phyloP scores from a whole-genome alignment of 2,329 filamentous ascomycete species.

The Colletotrichum cereale region DNA sequence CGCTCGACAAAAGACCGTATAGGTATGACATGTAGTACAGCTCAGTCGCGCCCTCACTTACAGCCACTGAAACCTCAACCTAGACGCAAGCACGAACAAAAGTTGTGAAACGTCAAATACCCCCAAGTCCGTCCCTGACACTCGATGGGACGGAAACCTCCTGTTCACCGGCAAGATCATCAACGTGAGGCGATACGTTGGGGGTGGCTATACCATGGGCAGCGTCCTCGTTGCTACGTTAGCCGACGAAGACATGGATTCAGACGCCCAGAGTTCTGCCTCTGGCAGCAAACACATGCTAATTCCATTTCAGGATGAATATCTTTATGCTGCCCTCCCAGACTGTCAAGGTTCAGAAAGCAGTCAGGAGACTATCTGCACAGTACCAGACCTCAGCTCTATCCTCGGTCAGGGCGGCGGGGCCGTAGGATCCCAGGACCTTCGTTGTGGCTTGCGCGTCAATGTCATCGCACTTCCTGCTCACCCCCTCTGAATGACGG shows the following conservation, averaged over 20 bases:
- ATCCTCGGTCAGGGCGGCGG: constrained; percentile 59
- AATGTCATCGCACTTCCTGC: constrained; percentile 63
- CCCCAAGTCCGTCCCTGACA: constrained; percentile 39
- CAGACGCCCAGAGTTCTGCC: constrained; percentile 33
- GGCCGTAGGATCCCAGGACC: constrained; percentile 62
- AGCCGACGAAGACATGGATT: constrained; percentile 46
- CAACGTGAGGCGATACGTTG: constrained; percentile 53
- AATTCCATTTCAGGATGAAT: constrained; percentile 59
- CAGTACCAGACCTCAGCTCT: constrained; percentile 53
- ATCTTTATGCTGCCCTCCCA: constrained; percentile 52
- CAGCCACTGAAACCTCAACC: constrained; percentile 41
- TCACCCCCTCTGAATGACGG: constrained; percentile 62
- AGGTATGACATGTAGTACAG: constrained; percentile 56
- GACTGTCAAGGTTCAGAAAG: constrained; percentile 48
- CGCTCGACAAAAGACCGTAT: constrained; percentile 53
- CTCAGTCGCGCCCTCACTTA: constrained; percentile 53
- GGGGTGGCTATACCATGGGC: constrained; percentile 57
- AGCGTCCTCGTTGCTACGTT: constrained; percentile 51
- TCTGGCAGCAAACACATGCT: constrained; percentile 48
- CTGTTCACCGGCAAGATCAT: constrained; percentile 57
- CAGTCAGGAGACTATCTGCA: constrained; percentile 50
- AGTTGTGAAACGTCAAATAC: neutral
- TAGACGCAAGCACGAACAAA: neutral
- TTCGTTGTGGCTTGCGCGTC: constrained; percentile 64
- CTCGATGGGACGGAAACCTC: constrained; percentile 49